A percentile compares a stretch with the other conserved stretches of the same genome.
Conservation (phyloP, 208 protist genomes). For the Trypanosoma platydactyli region DNA sequence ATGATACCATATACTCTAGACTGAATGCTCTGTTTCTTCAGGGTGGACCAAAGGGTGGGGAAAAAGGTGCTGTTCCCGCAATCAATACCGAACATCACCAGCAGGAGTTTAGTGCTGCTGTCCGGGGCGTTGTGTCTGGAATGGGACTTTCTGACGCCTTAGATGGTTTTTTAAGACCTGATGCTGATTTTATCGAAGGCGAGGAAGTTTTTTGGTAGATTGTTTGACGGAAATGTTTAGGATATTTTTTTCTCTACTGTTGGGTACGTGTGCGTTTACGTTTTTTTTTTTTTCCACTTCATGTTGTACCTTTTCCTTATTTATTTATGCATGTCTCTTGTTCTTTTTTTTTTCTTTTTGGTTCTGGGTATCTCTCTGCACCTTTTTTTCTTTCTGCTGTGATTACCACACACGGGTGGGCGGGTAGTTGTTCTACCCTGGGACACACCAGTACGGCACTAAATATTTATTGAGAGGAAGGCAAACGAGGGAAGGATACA, state of each 20-base stretch:
- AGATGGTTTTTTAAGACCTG: constrained; percentile 18
- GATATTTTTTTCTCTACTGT: not conserved
- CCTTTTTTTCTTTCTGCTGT: no score
- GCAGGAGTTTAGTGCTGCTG: constrained; percentile 31
- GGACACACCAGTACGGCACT: no score
- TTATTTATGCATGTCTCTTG: constrained; percentile 12
- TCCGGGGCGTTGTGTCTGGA: constrained; percentile 40
- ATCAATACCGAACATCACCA: constrained; percentile 3
- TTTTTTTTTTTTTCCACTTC: constrained; percentile 20
- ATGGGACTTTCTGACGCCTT: constrained; percentile 65
- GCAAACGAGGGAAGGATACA: constrained; percentile 7
- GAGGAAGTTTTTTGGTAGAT: constrained; percentile 30
- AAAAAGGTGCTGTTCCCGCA: not conserved
- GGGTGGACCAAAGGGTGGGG: not conserved
- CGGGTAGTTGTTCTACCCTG: not conserved
- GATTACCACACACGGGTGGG: no score
- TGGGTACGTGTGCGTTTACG: no score
- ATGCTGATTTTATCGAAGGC: constrained; percentile 16
- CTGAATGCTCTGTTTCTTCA: constrained; percentile 21
- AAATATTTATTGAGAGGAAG: not conserved
- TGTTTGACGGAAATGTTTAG: not conserved
- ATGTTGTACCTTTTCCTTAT: constrained; percentile 1
- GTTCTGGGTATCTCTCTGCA: not conserved
- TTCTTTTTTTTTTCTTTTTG: constrained; percentile 26
- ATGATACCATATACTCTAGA: constrained; percentile 1